These are phyloP conservation scores for Chalciporus sphaerocephalus DNA, from an alignment of 768 basidiomycete species.

Conservation along the genomic window DNA sequence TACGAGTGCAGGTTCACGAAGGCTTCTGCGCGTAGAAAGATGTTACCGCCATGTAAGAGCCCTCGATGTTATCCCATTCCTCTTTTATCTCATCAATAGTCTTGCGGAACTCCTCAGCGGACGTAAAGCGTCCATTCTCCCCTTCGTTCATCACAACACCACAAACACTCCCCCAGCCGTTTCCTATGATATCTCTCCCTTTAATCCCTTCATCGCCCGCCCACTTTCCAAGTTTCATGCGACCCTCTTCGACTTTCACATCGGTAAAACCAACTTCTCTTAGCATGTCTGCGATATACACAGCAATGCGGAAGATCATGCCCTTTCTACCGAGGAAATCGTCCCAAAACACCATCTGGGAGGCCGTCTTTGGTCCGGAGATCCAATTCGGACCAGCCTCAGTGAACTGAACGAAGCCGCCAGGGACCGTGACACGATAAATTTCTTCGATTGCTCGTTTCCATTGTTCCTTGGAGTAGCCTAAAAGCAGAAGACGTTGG, in stretches of 20 bases:
- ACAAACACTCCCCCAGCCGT: neutral
- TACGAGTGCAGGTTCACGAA: too few species aligned
- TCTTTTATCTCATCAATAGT: neutral
- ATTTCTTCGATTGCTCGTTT: constrained; percentile 18
- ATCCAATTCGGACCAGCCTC: constrained; percentile 9
- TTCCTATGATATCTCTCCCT: neutral
- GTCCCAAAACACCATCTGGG: neutral
- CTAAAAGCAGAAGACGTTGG: constrained; percentile 28
- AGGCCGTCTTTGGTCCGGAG: constrained; percentile 5
- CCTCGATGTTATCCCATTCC: constrained; percentile 5
- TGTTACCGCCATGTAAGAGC: too few species aligned
- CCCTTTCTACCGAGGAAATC: neutral
- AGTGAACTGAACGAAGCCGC: constrained; percentile 26
- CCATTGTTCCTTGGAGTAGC: constrained; percentile 22
- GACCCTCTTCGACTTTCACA: neutral
- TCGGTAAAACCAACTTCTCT: neutral
- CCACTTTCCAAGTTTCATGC: constrained; percentile 1
- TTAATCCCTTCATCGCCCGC: constrained; percentile 1
- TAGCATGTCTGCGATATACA: constrained; percentile 2
- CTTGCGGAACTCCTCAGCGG: neutral
- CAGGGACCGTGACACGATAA: constrained; percentile 20
- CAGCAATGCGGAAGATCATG: neutral
- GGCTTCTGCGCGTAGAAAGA: too few species aligned
- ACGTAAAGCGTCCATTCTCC: neutral
- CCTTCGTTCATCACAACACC: neutral